Conservation (phyloP, 108 stramenopile species). For the Cyclotella atomus region DNA sequence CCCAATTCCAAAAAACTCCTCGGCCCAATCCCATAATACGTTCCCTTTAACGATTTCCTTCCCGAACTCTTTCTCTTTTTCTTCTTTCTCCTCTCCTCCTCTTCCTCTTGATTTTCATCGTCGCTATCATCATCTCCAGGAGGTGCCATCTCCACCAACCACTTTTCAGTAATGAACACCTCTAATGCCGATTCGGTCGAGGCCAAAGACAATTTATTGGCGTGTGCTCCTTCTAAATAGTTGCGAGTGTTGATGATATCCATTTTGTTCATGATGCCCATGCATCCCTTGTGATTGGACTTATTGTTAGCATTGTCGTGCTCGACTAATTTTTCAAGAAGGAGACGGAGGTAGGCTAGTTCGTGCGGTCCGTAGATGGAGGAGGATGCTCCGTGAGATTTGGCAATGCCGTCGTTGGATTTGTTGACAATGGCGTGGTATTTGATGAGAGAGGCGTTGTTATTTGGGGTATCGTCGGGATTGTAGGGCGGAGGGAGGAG, state of each 20-base stretch:
- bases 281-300: slow-evolving; percentile 14
- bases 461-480: slow-evolving; percentile 1
- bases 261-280: slow-evolving; percentile 46
- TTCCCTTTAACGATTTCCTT: slow-evolving; percentile 37
- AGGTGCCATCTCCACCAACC: slow-evolving; percentile 50
- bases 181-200: slow-evolving; percentile 49
- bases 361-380: slow-evolving; percentile 51
- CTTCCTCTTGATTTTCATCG: not conserved
- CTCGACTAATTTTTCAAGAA: slow-evolving; percentile 59
- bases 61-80: slow-evolving; percentile 5
- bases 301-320: slow-evolving; percentile 9
- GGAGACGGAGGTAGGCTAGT: slow-evolving; percentile 53
- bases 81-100: slow-evolving; percentile 14
- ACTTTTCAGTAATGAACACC: slow-evolving; percentile 34
- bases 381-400: slow-evolving; percentile 31
- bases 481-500: slow-evolving; percentile 37
- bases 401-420: slow-evolving; percentile 47
- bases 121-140: slow-evolving; percentile 20
- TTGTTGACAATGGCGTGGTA: slow-evolving; percentile 70
- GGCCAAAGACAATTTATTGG: slow-evolving; percentile 44
- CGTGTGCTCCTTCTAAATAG: slow-evolving; percentile 54
- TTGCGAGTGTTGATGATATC: slow-evolving; percentile 66
- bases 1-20: slow-evolving; percentile 68
- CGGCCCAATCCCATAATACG: slow-evolving; percentile 64
- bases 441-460: slow-evolving; percentile 21